Percentiles rank a stretch among this genome's conserved stretches.
Evolutionary conservation across 306 rosid genomes (phyloP).

Genomic region (Begonia peltatifolia): DNA sequence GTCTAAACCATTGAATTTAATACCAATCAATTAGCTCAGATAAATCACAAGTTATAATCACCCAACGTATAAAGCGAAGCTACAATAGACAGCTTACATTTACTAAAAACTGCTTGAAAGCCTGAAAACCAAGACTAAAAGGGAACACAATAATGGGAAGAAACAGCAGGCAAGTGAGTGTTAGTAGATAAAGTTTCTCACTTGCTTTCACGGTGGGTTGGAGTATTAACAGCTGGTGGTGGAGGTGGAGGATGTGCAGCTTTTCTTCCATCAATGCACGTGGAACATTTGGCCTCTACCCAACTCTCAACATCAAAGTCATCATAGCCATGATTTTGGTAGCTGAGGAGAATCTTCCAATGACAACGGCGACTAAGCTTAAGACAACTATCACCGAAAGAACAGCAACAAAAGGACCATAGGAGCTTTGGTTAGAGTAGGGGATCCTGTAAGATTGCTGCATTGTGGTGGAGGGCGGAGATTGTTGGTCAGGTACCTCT

Average conservation of each 20-base stretch:
- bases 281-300: slow-evolving; percentile 74
- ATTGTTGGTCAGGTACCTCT: slow-evolving; percentile 8
- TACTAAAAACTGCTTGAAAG: too few relatives aligned
- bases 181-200: background rate
- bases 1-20: too few relatives aligned
- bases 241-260: slow-evolving; percentile 10
- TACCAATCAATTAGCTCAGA: too few relatives aligned
- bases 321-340: slow-evolving; percentile 42
- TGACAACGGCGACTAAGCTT: slow-evolving; percentile 15
- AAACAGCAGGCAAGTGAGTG: too few relatives aligned
- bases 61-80: too few relatives aligned
- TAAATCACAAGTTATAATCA: too few relatives aligned
- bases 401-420: slow-evolving; percentile 19
- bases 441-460: slow-evolving; percentile 7
- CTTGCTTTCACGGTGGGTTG: slow-evolving; percentile 24
- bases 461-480: slow-evolving; percentile 11
- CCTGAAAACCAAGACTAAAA: too few relatives aligned
- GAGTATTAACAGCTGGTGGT: slow-evolving; percentile 21
- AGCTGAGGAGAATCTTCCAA: slow-evolving; percentile 19
- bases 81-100: too few relatives aligned
- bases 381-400: slow-evolving; percentile 16
- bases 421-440: slow-evolving; percentile 11
- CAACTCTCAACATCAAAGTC: slow-evolving; percentile 66
- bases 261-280: slow-evolving; percentile 72
- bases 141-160: too few relatives aligned